These are phyloP conservation scores for Jackrogersella multiformis DNA, from an alignment of 495 filamentous ascomycete species.

Conservation along the genomic window DNA sequence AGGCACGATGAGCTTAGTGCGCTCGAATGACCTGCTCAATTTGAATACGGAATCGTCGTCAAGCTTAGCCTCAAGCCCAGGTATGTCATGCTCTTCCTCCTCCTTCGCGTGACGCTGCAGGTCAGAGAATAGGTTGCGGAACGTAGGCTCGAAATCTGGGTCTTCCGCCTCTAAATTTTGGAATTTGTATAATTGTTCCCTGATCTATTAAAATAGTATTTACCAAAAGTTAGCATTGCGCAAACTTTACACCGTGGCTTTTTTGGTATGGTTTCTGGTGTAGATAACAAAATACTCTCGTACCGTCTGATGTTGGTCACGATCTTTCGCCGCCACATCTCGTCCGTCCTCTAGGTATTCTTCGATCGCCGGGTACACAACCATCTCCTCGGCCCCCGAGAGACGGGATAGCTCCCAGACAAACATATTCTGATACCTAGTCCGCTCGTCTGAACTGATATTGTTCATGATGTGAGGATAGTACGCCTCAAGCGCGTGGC, in stretches of 20 bases:
- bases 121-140: slow-evolving; percentile 60
- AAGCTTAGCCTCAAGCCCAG: slow-evolving; percentile 61
- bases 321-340: slow-evolving; percentile 63
- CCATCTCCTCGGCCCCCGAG: slow-evolving; percentile 70
- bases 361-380: slow-evolving; percentile 73
- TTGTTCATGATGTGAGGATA: slow-evolving; percentile 64
- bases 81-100: slow-evolving; percentile 66
- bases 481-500: slow-evolving; percentile 65
- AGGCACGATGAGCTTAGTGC: slow-evolving; percentile 69
- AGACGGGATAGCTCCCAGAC: slow-evolving; percentile 75
- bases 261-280: too few relatives aligned
- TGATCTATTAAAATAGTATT: slow-evolving; percentile 67
- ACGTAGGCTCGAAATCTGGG: slow-evolving; percentile 58
- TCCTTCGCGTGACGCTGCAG: slow-evolving; percentile 66
- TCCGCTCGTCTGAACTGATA: slow-evolving; percentile 56
- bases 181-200: slow-evolving; percentile 66
- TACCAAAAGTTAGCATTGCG: not conserved
- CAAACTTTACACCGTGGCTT: too few relatives aligned
- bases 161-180: slow-evolving; percentile 60
- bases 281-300: not conserved
- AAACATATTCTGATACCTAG: slow-evolving; percentile 68
- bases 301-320: slow-evolving; percentile 64
- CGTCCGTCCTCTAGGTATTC: slow-evolving; percentile 59
- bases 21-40: slow-evolving; percentile 62
- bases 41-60: slow-evolving; percentile 44